These are phyloP conservation scores for Mycena galopus DNA, from an alignment of 768 basidiomycete species.

Conservation along the genomic window DNA sequence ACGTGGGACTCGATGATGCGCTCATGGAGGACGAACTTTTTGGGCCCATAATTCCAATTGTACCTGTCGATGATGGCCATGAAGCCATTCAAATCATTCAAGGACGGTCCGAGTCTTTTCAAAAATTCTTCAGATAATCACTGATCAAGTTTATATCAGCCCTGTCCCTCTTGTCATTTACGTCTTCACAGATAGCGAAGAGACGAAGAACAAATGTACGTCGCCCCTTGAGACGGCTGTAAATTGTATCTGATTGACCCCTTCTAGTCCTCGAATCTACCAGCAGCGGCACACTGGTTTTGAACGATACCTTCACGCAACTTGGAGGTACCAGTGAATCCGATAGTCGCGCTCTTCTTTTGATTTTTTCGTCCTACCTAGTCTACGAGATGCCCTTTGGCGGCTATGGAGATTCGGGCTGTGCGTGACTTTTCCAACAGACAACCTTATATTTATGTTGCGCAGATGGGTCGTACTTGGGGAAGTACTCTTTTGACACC, in stretches of 20 bases:
- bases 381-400: slow-evolving; percentile 27
- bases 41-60: slow-evolving; percentile 19
- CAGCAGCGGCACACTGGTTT: slow-evolving; percentile 17
- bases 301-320: slow-evolving; percentile 20
- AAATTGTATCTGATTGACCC: background rate
- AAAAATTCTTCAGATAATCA: background rate
- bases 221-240: background rate
- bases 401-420: slow-evolving; percentile 19
- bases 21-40: slow-evolving; percentile 27
- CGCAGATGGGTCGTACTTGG: slow-evolving; percentile 18
- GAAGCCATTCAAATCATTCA: slow-evolving; percentile 23
- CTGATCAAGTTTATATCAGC: background rate
- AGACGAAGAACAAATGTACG: slow-evolving; percentile 21
- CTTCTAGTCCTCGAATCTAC: slow-evolving; percentile 11
- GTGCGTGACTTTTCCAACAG: background rate
- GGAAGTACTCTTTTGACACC: slow-evolving; percentile 22
- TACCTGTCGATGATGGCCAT: background rate
- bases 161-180: slow-evolving; percentile 22
- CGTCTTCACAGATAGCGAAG: slow-evolving; percentile 23
- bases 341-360: too few species aligned
- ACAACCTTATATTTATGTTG: background rate
- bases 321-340: slow-evolving; percentile 4
- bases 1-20: slow-evolving; percentile 12
- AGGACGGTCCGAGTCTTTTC: background rate
- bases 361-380: background rate